Evolutionary conservation across 768 basidiomycete species (phyloP).

Genomic region (Russula griseocarnosa): DNA sequence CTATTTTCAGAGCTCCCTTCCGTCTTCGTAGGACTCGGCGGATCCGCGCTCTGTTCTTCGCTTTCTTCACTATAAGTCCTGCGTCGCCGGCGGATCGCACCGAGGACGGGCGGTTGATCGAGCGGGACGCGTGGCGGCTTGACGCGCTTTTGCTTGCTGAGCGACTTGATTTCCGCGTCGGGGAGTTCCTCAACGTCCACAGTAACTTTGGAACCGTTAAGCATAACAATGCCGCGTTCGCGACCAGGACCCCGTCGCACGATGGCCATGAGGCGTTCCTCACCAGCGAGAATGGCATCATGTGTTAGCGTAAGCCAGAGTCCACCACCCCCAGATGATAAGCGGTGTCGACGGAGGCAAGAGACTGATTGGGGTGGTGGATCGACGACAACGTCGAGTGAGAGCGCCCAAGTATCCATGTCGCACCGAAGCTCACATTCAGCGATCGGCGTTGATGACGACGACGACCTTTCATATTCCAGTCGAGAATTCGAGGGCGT

Average conservation of each 20-base stretch:
- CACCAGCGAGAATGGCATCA: slow-evolving; percentile 69
- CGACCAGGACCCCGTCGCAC: slow-evolving; percentile 64
- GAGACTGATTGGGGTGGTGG: slow-evolving; percentile 84
- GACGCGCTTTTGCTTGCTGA: slow-evolving; percentile 79
- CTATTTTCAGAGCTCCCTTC: slow-evolving; percentile 26
- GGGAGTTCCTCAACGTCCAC: slow-evolving; percentile 88
- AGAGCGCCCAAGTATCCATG: slow-evolving; percentile 79
- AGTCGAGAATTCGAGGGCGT: slow-evolving; percentile 23
- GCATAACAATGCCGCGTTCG: slow-evolving; percentile 78
- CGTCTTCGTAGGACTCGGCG: slow-evolving; percentile 18
- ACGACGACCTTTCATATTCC: slow-evolving; percentile 30
- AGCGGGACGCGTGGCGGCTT: slow-evolving; percentile 84
- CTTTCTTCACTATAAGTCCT: slow-evolving; percentile 59
- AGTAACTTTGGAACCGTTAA: slow-evolving; percentile 80
- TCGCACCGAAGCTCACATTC: slow-evolving; percentile 93
- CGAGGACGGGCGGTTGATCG: slow-evolving; percentile 85
- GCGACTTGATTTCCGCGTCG: slow-evolving; percentile 78
- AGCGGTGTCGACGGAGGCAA: slow-evolving; percentile 79
- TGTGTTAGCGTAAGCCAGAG: slow-evolving; percentile 92
- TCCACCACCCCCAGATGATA: slow-evolving; percentile 85
- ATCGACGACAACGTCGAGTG: slow-evolving; percentile 85
- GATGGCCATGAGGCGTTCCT: slow-evolving; percentile 70
- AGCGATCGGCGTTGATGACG: slow-evolving; percentile 47
- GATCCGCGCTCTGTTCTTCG: slow-evolving; percentile 28
- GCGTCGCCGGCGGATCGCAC: slow-evolving; percentile 61